Conservation (phyloP, 768 basidiomycete species). For the Lyophyllum semitale region DNA sequence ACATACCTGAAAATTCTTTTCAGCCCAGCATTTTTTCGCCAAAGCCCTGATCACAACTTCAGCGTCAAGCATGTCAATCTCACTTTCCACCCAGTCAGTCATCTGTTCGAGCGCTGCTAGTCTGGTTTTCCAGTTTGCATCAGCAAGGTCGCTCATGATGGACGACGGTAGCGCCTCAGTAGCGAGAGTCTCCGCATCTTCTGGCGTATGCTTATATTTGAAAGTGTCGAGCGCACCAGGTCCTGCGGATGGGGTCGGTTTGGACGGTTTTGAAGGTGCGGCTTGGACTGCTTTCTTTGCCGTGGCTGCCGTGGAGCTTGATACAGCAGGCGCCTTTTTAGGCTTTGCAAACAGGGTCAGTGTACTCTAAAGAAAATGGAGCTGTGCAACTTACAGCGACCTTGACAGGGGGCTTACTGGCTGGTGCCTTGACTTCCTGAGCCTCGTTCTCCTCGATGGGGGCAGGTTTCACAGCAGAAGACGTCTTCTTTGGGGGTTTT, state of each 20-base stretch:
- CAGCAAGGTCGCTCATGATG: slow-evolving; percentile 73
- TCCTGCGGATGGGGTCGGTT: slow-evolving; percentile 48
- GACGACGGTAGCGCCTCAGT: slow-evolving; percentile 70
- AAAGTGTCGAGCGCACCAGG: slow-evolving; percentile 73
- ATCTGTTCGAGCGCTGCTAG: slow-evolving; percentile 87
- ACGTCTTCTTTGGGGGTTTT: slow-evolving; percentile 19
- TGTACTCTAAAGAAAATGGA: not conserved
- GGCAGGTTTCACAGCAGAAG: not conserved
- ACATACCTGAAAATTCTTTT: slow-evolving; percentile 96
- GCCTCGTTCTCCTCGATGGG: slow-evolving; percentile 14
- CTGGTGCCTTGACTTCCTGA: slow-evolving; percentile 39
- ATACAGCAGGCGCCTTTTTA: slow-evolving; percentile 51
- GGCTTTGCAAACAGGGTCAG: slow-evolving; percentile 29
- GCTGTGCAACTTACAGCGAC: slow-evolving; percentile 35
- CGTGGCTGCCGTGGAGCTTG: slow-evolving; percentile 30
- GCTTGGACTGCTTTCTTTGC: slow-evolving; percentile 49
- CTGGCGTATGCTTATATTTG: slow-evolving; percentile 88
- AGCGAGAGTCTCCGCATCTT: slow-evolving; percentile 87
- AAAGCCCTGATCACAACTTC: slow-evolving; percentile 88
- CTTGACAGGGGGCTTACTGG: slow-evolving; percentile 53
- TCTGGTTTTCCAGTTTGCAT: slow-evolving; percentile 91
- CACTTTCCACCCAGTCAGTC: slow-evolving; percentile 76
- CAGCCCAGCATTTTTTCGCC: slow-evolving; percentile 94
- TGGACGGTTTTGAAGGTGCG: slow-evolving; percentile 40
- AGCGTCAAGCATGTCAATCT: slow-evolving; percentile 69